Evolutionary conservation across 192 early-diverging fungal genomes (phyloP).

Genomic region (Coemansia sp.): DNA sequence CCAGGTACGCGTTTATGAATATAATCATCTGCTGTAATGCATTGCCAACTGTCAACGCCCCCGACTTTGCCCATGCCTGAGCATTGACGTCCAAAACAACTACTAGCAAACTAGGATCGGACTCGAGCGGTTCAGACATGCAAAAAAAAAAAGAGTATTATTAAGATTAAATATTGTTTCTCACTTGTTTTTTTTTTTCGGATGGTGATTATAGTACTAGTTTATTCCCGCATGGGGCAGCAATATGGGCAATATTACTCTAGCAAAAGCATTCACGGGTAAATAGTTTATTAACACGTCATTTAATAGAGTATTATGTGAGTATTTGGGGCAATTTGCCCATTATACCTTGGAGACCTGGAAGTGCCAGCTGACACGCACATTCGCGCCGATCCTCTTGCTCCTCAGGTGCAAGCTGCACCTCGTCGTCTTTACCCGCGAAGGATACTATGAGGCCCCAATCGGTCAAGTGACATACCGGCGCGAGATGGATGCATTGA

Average conservation of each 20-base stretch:
- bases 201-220: too few relatives aligned
- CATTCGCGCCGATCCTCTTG: conserved; percentile 8
- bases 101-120: conserved; percentile 79
- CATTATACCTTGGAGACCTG: conserved; percentile 1
- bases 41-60: conserved; percentile 65
- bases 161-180: too few relatives aligned
- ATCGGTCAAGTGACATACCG: neutral
- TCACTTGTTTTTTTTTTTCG: too few relatives aligned
- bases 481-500: neutral
- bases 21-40: conserved; percentile 79
- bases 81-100: conserved; percentile 86
- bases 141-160: neutral
- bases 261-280: too few relatives aligned
- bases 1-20: conserved; percentile 94
- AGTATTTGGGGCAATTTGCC: conserved; percentile 10
- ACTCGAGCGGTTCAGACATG: conserved; percentile 48
- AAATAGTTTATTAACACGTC: too few relatives aligned
- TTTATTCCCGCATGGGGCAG: too few relatives aligned
- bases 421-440: conserved; percentile 9
- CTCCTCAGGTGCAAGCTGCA: neutral
- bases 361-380: conserved; percentile 1
- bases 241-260: too few relatives aligned
- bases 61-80: conserved; percentile 67
- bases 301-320: too few relatives aligned
- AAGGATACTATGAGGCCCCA: neutral